Percentiles rank a stretch among this genome's conserved stretches.
phyloP scores from a whole-genome alignment of 176 grass and related monocot species.

The Cenchrus purpureus region DNA sequence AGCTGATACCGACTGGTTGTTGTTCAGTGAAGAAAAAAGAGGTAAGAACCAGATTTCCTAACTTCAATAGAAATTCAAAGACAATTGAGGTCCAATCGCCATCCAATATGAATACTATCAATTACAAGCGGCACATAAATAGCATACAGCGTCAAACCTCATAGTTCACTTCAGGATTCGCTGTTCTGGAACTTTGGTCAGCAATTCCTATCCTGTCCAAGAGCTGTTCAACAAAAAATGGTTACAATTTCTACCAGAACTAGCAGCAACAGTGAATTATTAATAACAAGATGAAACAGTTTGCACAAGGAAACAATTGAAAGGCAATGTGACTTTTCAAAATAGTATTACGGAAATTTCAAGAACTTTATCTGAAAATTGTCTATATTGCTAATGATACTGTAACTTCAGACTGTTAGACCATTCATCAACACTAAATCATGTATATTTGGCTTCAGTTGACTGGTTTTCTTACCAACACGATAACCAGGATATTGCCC shows the following conservation, averaged over 20 bases:
- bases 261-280: background rate
- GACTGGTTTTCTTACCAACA: background rate
- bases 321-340: too few species aligned
- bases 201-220: background rate
- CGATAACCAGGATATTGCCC: too few species aligned
- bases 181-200: background rate
- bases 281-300: background rate
- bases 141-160: conserved; percentile 23
- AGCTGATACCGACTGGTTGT: background rate
- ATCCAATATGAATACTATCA: background rate
- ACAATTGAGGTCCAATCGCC: background rate
- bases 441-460: background rate
- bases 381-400: background rate
- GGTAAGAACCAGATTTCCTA: background rate
- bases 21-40: background rate
- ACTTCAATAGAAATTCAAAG: background rate
- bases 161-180: background rate
- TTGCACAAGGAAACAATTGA: background rate
- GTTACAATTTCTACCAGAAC: background rate
- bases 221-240: conserved; percentile 28
- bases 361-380: background rate
- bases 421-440: conserved; percentile 11
- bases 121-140: background rate
- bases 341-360: background rate
- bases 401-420: background rate